phyloP scores from a whole-genome alignment of 2,329 filamentous ascomycete genomes.

The Apiospora phragmitis region DNA sequence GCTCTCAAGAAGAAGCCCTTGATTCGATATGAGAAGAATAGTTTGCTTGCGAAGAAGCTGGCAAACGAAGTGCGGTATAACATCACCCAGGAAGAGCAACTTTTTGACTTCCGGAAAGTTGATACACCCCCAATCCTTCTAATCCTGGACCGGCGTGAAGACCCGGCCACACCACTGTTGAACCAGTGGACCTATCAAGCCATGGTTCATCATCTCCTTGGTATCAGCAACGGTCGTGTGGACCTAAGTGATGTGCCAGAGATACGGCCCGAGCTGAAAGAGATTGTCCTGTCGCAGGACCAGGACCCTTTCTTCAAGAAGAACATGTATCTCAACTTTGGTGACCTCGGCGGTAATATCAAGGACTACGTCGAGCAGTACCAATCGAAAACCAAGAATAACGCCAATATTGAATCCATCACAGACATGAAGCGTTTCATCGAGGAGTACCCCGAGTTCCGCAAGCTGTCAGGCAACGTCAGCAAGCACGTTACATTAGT shows the following conservation, averaged over 20 bases:
- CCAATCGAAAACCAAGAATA: conserved; percentile 95
- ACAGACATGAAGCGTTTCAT: conserved; percentile 99
- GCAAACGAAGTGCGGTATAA: conserved; percentile 90
- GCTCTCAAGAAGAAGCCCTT: conserved; percentile 96
- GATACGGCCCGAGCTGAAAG: conserved; percentile 81
- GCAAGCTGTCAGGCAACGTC: conserved; percentile 94
- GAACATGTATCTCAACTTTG: conserved; percentile 99
- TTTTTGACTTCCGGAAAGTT: conserved; percentile 94
- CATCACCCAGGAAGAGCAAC: conserved; percentile 91
- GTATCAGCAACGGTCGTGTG: conserved; percentile 93
- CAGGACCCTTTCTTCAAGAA: conserved; percentile 99
- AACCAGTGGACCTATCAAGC: conserved; percentile 99
- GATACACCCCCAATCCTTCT: conserved; percentile 93
- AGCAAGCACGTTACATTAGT: conserved; percentile 98
- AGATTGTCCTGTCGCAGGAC: conserved; percentile 93
- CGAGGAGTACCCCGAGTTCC: conserved; percentile 97
- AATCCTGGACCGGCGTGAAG: conserved; percentile 86
- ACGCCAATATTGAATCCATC: conserved; percentile 94
- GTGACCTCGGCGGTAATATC: conserved; percentile 91
- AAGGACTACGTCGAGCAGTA: conserved; percentile 99
- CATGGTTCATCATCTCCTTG: conserved; percentile 97
- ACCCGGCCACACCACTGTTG: conserved; percentile 89
- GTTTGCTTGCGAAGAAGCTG: conserved; percentile 85
- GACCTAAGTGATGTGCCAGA: conserved; percentile 83
- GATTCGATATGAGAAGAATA: conserved; percentile 91